These are phyloP conservation scores for Fusarium marasasianum DNA, from an alignment of 2,329 filamentous ascomycete genomes.

Conservation along the genomic window DNA sequence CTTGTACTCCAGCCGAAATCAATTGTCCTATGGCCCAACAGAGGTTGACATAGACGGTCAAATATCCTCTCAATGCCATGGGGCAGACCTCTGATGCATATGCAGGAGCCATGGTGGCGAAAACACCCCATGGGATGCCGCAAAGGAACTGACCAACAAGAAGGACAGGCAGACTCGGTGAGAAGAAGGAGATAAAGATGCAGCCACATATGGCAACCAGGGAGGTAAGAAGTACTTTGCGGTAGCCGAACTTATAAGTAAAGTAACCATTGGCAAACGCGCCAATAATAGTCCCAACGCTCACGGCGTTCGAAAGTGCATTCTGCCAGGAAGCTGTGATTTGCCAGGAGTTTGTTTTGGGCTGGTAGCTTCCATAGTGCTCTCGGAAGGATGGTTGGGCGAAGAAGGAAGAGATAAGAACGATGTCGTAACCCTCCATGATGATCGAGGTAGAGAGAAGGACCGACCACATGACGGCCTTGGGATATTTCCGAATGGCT, in stretches of 20 bases:
- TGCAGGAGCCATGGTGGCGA: conserved; percentile 53
- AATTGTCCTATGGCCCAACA: conserved; percentile 56
- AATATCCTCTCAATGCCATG: conserved; percentile 51
- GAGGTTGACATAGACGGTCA: conserved; percentile 55
- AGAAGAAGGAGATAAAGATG: conserved; percentile 48
- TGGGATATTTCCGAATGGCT: conserved; percentile 25
- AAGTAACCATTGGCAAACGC: conserved; percentile 39
- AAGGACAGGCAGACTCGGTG: conserved; percentile 50
- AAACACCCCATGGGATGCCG: conserved; percentile 55
- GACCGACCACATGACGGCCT: conserved; percentile 26
- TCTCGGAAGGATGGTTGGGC: conserved; percentile 44
- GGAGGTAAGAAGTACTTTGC: conserved; percentile 62
- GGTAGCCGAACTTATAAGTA: conserved; percentile 33
- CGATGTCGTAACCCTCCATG: conserved; percentile 49
- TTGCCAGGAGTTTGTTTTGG: conserved; percentile 4
- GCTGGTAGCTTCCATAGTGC: conserved; percentile 36
- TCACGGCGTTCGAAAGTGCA: conserved; percentile 18
- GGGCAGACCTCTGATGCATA: conserved; percentile 59
- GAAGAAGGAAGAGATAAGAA: conserved; percentile 45
- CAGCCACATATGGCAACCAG: conserved; percentile 26
- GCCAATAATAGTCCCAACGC: conserved; percentile 30
- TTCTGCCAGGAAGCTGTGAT: conserved; percentile 26
- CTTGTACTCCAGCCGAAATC: conserved; percentile 48
- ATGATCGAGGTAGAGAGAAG: conserved; percentile 47
- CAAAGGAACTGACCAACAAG: conserved; percentile 59